phyloP scores from a whole-genome alignment of 2,329 filamentous ascomycete genomes.

The Cercospora sesami region DNA sequence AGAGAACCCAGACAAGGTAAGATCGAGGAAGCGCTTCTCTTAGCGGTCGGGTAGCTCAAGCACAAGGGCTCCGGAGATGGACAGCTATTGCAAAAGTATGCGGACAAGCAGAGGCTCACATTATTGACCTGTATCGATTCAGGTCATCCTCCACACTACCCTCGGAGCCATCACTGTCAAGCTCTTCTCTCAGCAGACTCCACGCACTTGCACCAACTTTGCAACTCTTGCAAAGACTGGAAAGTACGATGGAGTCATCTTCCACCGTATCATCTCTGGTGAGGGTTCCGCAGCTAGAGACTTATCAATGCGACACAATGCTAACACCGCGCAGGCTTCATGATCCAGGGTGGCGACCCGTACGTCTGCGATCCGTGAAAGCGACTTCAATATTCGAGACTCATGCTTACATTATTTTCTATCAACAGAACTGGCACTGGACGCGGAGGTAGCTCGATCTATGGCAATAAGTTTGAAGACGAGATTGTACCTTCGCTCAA shows the following conservation, averaged over 20 bases:
- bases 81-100: not conserved
- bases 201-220: conserved; percentile 37
- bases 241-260: conserved; percentile 41
- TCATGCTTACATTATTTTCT: not conserved
- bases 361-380: not conserved
- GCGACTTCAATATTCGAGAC: not conserved
- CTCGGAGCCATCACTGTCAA: conserved; percentile 40
- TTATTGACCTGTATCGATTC: not conserved
- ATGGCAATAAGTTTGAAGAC: conserved; percentile 83
- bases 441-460: conserved; percentile 73
- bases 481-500: conserved; percentile 77
- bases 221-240: conserved; percentile 37
- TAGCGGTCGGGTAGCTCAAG: not conserved
- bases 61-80: not conserved
- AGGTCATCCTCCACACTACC: conserved; percentile 38
- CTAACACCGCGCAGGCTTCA: conserved; percentile 68
- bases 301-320: not conserved
- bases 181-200: conserved; percentile 37
- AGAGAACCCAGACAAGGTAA: conserved; percentile 12
- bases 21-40: not conserved
- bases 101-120: not conserved
- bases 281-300: not conserved
- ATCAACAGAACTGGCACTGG: conserved; percentile 32
- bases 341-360: conserved; percentile 70
- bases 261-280: conserved; percentile 53